Evolutionary conservation across 2,329 filamentous ascomycete species (phyloP).

Genomic region (Penicillium sp.): DNA sequence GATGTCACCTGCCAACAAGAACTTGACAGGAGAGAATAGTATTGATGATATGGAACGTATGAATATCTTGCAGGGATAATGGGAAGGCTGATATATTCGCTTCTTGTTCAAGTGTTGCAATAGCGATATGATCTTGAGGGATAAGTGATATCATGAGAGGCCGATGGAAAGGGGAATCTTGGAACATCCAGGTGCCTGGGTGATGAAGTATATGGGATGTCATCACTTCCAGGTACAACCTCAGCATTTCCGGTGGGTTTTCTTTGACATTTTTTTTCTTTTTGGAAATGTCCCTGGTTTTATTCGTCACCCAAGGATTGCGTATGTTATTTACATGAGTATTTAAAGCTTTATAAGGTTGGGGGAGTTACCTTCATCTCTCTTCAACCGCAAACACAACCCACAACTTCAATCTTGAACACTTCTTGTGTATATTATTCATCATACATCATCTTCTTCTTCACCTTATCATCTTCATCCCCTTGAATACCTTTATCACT

Average conservation of each 20-base stretch:
- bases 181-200: neutral
- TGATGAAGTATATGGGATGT: conserved; percentile 9
- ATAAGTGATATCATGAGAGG: neutral
- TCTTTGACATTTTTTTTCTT: neutral
- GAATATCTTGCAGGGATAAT: conserved; percentile 20
- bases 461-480: neutral
- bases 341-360: neutral
- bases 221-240: conserved; percentile 5
- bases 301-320: neutral
- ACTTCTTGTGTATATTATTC: neutral
- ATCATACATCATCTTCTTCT: neutral
- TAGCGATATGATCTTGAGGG: neutral
- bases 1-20: conserved; percentile 20
- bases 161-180: neutral
- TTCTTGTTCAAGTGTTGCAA: conserved; percentile 21
- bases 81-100: conserved; percentile 19
- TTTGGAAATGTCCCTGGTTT: neutral
- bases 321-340: too few species aligned
- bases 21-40: conserved; percentile 3
- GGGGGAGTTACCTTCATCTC: neutral
- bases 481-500: neutral
- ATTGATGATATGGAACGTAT: neutral
- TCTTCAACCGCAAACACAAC: neutral
- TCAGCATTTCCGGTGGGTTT: neutral
- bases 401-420: neutral